Conservation (phyloP, 1,284 basidiomycete species). For the Amylostereum areolatum region DNA sequence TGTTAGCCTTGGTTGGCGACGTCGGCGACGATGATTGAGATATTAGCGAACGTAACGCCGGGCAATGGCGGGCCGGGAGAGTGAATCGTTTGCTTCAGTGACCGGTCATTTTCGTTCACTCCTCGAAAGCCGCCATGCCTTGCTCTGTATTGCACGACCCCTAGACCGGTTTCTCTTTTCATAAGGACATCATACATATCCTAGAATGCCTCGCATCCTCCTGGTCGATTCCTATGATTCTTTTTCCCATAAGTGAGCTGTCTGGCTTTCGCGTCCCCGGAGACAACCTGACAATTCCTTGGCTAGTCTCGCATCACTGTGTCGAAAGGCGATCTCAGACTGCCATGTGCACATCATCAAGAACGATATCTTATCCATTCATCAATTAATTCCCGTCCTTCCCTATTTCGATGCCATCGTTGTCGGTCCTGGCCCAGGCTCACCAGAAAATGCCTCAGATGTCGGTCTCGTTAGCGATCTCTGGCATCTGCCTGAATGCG, state of each 20-base stretch:
- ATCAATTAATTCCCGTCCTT: slow-evolving; percentile 46
- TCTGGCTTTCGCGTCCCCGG: not conserved
- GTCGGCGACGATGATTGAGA: too few relatives aligned
- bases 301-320: slow-evolving; percentile 57
- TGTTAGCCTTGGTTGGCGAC: not conserved
- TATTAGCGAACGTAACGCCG: too few relatives aligned
- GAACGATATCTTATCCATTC: slow-evolving; percentile 54
- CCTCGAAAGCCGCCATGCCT: slow-evolving; percentile 2
- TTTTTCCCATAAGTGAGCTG: slow-evolving; percentile 77
- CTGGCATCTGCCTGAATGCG: slow-evolving; percentile 51
- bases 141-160: not conserved
- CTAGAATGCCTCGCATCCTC: slow-evolving; percentile 35
- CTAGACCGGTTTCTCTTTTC: too few relatives aligned
- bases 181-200: not conserved
- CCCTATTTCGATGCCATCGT: slow-evolving; percentile 61
- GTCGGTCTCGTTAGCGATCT: slow-evolving; percentile 62
- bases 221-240: slow-evolving; percentile 83
- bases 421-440: slow-evolving; percentile 78
- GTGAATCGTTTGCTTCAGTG: too few relatives aligned
- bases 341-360: slow-evolving; percentile 63
- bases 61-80: too few relatives aligned
- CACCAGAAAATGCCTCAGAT: slow-evolving; percentile 57
- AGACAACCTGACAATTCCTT: slow-evolving; percentile 3
- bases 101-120: not conserved
- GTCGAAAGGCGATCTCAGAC: slow-evolving; percentile 51